phyloP scores from a whole-genome alignment of 2,329 filamentous ascomycete species.

The Cryphonectria parasitica region DNA sequence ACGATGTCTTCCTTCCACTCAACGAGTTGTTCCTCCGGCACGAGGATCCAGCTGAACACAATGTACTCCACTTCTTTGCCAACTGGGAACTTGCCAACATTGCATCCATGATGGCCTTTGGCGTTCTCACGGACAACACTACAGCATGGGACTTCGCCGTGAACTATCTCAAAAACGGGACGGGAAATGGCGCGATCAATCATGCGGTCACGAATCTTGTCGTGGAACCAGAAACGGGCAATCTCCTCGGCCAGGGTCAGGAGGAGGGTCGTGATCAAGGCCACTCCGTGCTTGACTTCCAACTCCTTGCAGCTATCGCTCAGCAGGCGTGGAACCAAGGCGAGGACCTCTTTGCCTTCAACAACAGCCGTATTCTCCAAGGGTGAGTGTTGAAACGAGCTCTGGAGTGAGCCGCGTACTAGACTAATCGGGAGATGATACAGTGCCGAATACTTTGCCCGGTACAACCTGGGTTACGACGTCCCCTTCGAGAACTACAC shows the following conservation, averaged over 20 bases:
- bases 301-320: constrained; percentile 44
- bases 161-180: constrained; percentile 45
- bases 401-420: background rate
- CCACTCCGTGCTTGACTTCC: constrained; percentile 46
- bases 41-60: constrained; percentile 36
- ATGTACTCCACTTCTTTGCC: constrained; percentile 43
- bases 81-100: constrained; percentile 53
- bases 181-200: constrained; percentile 43
- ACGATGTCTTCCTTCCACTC: constrained; percentile 42
- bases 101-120: constrained; percentile 44
- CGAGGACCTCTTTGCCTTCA: constrained; percentile 30
- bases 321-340: constrained; percentile 43
- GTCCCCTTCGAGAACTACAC: constrained; percentile 32
- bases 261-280: constrained; percentile 51
- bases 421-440: background rate
- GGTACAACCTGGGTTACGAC: constrained; percentile 33
- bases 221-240: constrained; percentile 36
- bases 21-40: constrained; percentile 46
- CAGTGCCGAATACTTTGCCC: constrained; percentile 34
- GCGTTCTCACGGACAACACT: constrained; percentile 46
- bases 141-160: constrained; percentile 45
- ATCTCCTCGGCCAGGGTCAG: constrained; percentile 43
- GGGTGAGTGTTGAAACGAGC: constrained; percentile 14
- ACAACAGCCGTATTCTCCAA: constrained; percentile 35
- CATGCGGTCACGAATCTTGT: constrained; percentile 40